Base-by-base conservation (phyloP, 2,329 filamentous ascomycete genomes). In the Hypoxylon sp. region DNA sequence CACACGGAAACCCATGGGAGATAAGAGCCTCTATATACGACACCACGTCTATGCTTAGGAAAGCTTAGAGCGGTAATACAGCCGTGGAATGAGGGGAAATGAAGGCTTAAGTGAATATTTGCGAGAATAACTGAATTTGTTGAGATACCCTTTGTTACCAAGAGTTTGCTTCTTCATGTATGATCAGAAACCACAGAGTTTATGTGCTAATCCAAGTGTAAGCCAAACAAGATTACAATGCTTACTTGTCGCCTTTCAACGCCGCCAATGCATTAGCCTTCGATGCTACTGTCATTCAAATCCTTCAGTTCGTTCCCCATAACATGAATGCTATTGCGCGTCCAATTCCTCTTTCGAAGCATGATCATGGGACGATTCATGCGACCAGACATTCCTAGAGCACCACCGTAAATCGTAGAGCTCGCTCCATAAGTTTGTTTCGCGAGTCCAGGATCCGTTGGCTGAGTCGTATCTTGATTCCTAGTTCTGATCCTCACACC, bases 21-120 rank as follows among this genome's bases (percentile, higher is more conserved):
- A 79, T 93, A 63, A 86, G 83, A 73, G 85, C 90, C 10, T 88
- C 86, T 3, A 81, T 88, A 32, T 88, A 88, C 70, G 84, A 78
- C 68, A 87, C 85, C 1, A 75, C 65, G 13, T 82, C 85, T 32
- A 73, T 80, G 34, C 77, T 84, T 25, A 65, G 65, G 43, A 67
- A 75, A 67, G 64, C 51, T 67, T 58, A 63, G 56, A 49, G 50
- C 14, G 52, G n/a, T 79, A 57, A 11, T 60, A 41, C 28, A 49
- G 14, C 25, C 28, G 7, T 36, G 36, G 14, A n/a, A 50, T 41
- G 14, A 61, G n/a, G 49, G 58, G 30, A 57, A 57, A 38, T 55
- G 17, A 45, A 52, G n/a, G n/a, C 19, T 21, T 28, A 60, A 21
- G 36, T 30, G 43, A 50, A 48, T 23, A 17, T 49, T 57, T 32